Evolutionary conservation across 2,329 filamentous ascomycete genomes (phyloP).

Genomic region (Akanthomyces muscarius): DNA sequence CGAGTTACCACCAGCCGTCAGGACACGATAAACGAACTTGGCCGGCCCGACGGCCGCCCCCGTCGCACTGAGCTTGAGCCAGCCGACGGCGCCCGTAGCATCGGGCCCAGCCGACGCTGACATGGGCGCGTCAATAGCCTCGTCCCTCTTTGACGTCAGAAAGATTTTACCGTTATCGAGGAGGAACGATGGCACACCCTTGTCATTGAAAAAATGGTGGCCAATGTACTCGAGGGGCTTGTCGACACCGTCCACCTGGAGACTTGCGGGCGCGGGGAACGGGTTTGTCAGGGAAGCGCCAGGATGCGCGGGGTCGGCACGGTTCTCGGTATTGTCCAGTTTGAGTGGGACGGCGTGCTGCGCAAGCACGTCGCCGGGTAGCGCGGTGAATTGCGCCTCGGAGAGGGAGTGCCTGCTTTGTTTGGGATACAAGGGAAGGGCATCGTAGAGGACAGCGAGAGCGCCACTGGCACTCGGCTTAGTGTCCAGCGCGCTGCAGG

Average conservation of each 20-base stretch:
- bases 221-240: constrained; percentile 46
- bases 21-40: constrained; percentile 49
- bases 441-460: constrained; percentile 58
- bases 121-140: constrained; percentile 48
- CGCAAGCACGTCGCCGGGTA: constrained; percentile 40
- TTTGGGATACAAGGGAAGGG: constrained; percentile 48
- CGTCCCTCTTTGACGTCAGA: constrained; percentile 46
- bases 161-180: constrained; percentile 39
- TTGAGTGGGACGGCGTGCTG: constrained; percentile 45
- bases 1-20: constrained; percentile 48
- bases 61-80: constrained; percentile 46
- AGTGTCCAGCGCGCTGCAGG: constrained; percentile 42
- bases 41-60: constrained; percentile 35
- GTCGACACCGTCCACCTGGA: constrained; percentile 35
- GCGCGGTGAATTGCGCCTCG: constrained; percentile 34
- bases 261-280: constrained; percentile 38
- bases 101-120: constrained; percentile 43
- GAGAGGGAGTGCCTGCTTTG: constrained; percentile 36
- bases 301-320: constrained; percentile 29
- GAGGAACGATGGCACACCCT: constrained; percentile 56
- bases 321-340: constrained; percentile 31
- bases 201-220: constrained; percentile 62
- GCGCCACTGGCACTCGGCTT: constrained; percentile 46
- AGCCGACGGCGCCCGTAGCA: constrained; percentile 50
- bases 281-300: constrained; percentile 43